A percentile compares a stretch with the other conserved stretches of the same genome.
Conservation (phyloP, 257 asterid species). For the Dorcoceras hygrometricum region DNA sequence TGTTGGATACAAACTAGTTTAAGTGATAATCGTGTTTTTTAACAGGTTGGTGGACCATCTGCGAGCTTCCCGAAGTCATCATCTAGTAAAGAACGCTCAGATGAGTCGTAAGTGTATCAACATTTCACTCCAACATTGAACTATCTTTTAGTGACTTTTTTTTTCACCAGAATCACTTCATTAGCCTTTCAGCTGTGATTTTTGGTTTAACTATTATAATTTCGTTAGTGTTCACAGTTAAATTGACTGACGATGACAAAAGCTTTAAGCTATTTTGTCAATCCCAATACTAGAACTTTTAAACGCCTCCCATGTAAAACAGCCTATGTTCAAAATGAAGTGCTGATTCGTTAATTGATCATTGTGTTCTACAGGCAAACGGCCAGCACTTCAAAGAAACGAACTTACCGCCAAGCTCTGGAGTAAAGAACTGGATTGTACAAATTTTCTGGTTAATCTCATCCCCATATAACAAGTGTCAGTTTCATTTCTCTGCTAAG, state of each 20-base stretch:
- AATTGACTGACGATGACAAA: background rate
- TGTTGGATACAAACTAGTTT: slow-evolving; percentile 20
- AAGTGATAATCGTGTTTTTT: slow-evolving; percentile 27
- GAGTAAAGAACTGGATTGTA: slow-evolving; percentile 21
- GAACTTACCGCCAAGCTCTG: slow-evolving; percentile 43
- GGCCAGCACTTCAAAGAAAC: slow-evolving; percentile 62
- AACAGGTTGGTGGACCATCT: slow-evolving; percentile 55
- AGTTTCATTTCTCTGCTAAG: slow-evolving; percentile 23
- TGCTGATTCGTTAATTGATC: slow-evolving; percentile 14
- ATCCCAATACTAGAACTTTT: background rate
- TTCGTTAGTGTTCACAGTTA: background rate
- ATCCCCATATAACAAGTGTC: slow-evolving; percentile 23
- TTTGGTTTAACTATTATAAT: too few species aligned
- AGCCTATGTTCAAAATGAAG: background rate
- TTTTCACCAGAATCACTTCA: background rate
- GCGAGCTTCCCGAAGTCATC: slow-evolving; percentile 57
- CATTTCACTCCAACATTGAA: background rate
- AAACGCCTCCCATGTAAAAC: background rate
- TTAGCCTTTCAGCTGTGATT: background rate
- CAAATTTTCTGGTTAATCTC: slow-evolving; percentile 14
- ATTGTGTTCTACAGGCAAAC: slow-evolving; percentile 46
- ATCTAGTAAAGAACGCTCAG: slow-evolving; percentile 57
- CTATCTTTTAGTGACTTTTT: background rate
- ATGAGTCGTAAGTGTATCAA: slow-evolving; percentile 55
- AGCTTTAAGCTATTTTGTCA: background rate